These are phyloP conservation scores for Lolium rigidum DNA, from an alignment of 176 grass and related monocot species.

Conservation along the genomic window DNA sequence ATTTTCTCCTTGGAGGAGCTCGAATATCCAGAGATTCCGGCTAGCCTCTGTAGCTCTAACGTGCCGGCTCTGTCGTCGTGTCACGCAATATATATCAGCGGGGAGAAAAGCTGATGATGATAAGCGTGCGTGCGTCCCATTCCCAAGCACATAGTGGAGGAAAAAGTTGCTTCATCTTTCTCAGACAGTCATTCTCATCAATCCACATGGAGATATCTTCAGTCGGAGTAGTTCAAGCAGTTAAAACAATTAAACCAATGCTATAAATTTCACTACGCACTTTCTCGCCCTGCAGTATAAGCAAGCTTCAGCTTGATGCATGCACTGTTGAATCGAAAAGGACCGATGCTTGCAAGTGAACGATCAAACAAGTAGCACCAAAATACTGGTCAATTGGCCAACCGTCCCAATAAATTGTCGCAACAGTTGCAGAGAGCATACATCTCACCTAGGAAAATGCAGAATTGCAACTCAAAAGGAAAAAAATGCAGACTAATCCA, in stretches of 20 bases:
- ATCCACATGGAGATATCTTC: too few species aligned
- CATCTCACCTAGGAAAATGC: neutral
- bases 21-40: too few species aligned
- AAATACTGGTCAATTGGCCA: slow-evolving; percentile 23
- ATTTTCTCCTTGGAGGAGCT: too few species aligned
- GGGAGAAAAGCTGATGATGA: neutral
- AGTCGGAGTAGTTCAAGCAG: neutral
- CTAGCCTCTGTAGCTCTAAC: too few species aligned
- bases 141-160: neutral
- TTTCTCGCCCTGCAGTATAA: neutral
- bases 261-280: neutral
- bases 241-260: neutral
- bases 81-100: neutral
- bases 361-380: neutral
- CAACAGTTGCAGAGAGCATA: neutral
- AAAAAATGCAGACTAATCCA: too few species aligned
- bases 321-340: neutral
- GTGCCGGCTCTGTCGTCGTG: too few species aligned
- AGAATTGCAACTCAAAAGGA: too few species aligned
- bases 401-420: neutral
- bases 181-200: neutral
- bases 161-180: neutral
- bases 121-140: slow-evolving; percentile 13
- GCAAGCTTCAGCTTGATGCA: neutral
- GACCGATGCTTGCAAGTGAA: neutral